Evolutionary conservation across 768 basidiomycete genomes (phyloP).

Genomic region (Cystofilobasidium bisporidii): DNA sequence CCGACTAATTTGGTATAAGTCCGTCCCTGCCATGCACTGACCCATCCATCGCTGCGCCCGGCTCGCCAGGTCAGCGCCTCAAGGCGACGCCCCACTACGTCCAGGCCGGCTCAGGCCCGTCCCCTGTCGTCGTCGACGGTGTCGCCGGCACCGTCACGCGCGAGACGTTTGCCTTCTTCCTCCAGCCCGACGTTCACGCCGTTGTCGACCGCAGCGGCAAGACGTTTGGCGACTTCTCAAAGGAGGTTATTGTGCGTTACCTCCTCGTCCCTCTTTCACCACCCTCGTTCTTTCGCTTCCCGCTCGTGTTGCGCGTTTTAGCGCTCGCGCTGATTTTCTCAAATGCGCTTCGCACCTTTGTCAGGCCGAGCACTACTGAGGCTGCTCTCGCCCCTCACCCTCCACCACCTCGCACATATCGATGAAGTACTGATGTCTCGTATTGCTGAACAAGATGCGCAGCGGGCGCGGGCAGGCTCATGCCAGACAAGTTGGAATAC

Average conservation of each 20-base stretch:
- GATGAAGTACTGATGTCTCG: not conserved
- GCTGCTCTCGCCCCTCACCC: no score
- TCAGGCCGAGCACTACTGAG: slow-evolving; percentile 3
- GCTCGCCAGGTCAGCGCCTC: slow-evolving; percentile 50
- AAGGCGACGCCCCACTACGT: slow-evolving; percentile 54
- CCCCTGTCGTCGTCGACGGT: slow-evolving; percentile 22
- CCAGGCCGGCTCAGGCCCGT: slow-evolving; percentile 24
- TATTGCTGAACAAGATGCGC: no score
- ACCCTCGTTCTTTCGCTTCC: no score
- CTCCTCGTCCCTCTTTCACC: not conserved
- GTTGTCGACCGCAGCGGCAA: slow-evolving; percentile 54
- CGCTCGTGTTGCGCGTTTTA: no score
- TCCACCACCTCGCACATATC: no score
- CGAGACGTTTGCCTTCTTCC: slow-evolving; percentile 57
- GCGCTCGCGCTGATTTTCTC: no score
- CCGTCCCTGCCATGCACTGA: no score
- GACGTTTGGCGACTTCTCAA: slow-evolving; percentile 86
- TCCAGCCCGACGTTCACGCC: slow-evolving; percentile 38
- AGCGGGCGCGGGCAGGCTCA: no score
- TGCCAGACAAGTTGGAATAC: no score
- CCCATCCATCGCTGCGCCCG: not conserved
- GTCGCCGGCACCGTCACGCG: slow-evolving; percentile 51
- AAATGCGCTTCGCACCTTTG: no score
- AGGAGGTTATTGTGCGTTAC: slow-evolving; percentile 55
- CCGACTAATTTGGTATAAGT: no score